Conservation (phyloP, 2,329 filamentous ascomycete species). For the Fusarium nanum region DNA sequence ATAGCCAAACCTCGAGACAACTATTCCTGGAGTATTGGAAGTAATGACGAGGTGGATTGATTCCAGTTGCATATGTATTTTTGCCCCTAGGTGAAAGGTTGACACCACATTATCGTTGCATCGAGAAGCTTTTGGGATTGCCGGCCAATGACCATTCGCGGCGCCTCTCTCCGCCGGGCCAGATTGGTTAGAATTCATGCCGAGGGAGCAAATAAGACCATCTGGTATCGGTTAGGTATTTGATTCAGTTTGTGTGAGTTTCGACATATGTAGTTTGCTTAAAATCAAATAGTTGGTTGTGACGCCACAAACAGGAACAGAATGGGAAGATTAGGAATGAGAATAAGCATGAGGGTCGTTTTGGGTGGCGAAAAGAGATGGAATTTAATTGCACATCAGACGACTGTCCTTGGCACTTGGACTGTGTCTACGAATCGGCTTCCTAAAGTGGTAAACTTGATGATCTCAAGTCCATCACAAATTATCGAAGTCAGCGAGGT, state of each 20-base stretch:
- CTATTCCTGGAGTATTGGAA: not conserved
- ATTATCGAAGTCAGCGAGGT: not conserved
- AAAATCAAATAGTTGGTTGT: not conserved
- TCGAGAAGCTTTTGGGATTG: not conserved
- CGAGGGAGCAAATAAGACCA: not conserved
- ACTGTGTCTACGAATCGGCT: not conserved
- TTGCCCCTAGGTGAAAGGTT: not conserved
- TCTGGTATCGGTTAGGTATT: not conserved
- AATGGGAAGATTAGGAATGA: not conserved
- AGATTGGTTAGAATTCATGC: not conserved
- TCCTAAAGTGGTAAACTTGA: not conserved
- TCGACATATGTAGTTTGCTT: slow-evolving; percentile 1
- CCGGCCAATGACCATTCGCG: not conserved
- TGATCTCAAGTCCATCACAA: not conserved
- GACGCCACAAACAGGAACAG: not conserved
- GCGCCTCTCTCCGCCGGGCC: not conserved
- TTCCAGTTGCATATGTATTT: not conserved
- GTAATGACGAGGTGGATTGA: not conserved
- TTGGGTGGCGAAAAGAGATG: not conserved
- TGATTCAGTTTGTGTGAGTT: slow-evolving; percentile 5
- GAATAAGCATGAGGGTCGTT: not conserved
- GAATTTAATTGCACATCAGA: not conserved
- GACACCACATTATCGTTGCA: not conserved
- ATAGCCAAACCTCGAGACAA: not conserved
- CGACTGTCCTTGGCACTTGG: not conserved